Base-by-base conservation (phyloP, 75 land plant genomes). In the Picea sitchensis region DNA sequence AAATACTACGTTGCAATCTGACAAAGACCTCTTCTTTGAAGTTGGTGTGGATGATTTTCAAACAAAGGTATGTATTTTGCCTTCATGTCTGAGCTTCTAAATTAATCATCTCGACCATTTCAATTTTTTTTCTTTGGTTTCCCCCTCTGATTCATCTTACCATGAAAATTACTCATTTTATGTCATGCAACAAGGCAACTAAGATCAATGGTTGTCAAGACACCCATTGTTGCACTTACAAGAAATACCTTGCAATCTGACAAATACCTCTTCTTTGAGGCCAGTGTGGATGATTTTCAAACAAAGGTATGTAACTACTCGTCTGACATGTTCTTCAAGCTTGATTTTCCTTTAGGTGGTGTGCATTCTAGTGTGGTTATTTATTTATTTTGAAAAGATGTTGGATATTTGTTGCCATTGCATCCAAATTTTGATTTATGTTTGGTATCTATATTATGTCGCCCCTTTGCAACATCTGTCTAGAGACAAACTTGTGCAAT, bases 21-120 rank as follows among this genome's bases (percentile, higher is more conserved):
- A 90, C 59, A 78, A 63, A 67, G 81, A 90, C 51, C 86, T 88
- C 26, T 90, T 90, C 78, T 80, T 90, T 56, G 85, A 87, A 54
- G 91, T 87, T 58, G 91, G 91, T 26, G 91, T 89, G 4, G 81
- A 88, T 78, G 91, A 90, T 23, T 90, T 90, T 67, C 84, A 69
- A 41, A 79, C 85, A 7, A 75, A 75, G 76, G 76, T 75, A 75
- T 51, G 17, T 7, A 18, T 36, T 36, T 36, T 36, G 2, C 26
- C 38, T 36, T 36, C 38, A 36, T 36, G 38, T 36, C 2, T 36
- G 38, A 36, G 1, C 1, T 36, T 36, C 2, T 36, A 2, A 36
- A 36, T 36, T 36, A 36, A 36, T 2, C 1, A 36, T 36, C 38
- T 36, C 38, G 2, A 36, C 38, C 38, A 2, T 36, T 2, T 36